Evolutionary conservation across 148 eudicot species (phyloP), one percentile per base, ranked within the genome.

Genomic region (Silene uniflora): DNA sequence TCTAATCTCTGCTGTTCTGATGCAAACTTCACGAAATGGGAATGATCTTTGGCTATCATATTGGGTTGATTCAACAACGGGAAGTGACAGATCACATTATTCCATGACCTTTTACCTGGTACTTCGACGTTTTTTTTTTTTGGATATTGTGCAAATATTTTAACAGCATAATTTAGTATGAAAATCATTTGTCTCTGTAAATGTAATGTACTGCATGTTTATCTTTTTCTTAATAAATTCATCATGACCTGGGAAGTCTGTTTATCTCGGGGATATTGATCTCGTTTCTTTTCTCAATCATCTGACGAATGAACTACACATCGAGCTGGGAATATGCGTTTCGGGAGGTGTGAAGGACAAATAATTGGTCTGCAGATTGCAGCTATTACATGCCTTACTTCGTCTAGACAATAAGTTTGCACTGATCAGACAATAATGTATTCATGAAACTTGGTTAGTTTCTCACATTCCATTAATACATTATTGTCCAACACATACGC

Each of bases 1-100:
- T 77, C 86, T 88, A 74, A 71, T 94, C 67, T 89, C 97, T 62
- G 97, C 98, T 70, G 71, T 92, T 67, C 75, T 90, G 83, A 94
- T 91, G 98, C 98, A 94, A 94, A 90, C 91, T 67, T 90, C 96
- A 21, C 91, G 97, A 72, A 94, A 89, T 81, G 98, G 98, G 44
- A 94, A 89, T 88, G 98, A 94, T 86, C 84, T 94, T 69, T 94
- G 97, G 98, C 82, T 94, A 47, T 92, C 98, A 32, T 94, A 83
- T 83, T 94, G 98, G 97, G 98, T 94, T 77, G 98, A 94, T 77
- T 80, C 89, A 52, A 85, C 90, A 54, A 77, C 56, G 21, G 93
- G 83, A 80, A 83, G 83, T 63, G 76, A 63, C 67, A 80, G 73
- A 70, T 74, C 78, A 77, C 74, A 77, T 78, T 74, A 82, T 81